Evolutionary conservation across 2,329 filamentous ascomycete species (phyloP), one percentile per base, ranked within the genome.

Genomic region (Cordyceps militaris): DNA sequence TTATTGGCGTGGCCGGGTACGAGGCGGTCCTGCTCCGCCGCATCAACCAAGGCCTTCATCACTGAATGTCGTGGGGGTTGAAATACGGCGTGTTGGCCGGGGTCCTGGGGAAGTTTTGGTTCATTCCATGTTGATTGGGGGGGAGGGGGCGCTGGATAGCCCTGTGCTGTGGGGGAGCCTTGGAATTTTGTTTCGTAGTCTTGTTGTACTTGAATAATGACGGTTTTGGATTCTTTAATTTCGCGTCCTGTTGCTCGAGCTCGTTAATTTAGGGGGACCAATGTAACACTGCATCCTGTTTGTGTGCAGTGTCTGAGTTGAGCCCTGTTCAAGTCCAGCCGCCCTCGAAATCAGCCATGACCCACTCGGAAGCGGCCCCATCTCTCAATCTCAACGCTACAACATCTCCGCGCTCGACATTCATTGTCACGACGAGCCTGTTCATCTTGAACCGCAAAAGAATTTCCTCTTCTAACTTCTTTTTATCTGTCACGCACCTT

Each of bases 1-100:
- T 79, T 2, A 63, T 86, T 43, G 75, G 67, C 2, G 65, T 77
- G 23, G 75, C 77, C 3, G 75, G 68, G 16, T 77, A 74, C 60
- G 75, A 80, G 63, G 65, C 74, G 53, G 68, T 74, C 57, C 63
- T 78, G 61, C 64, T 64, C 24, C 65, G 64, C 23, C 69, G 69
- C 24, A 67, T 68, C 64, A 73, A 74, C 64, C 48, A 58, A n/a
- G 36, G 36, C n/a, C 14, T 38, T n/a, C 54, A 50, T 50, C 44
- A 50, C 26, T 56, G 6, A 38, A 34, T 10, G 11, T n/a, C 5
- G 7, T 38, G 32, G 34, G 14, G 14, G 7, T 1, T 38, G 13
- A 38, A 38, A 13, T 13, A 16, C 34, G 34, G 14, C 34, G n/a
- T n/a, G n/a, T n/a, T n/a, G n/a, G n/a, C n/a, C n/a, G n/a, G n/a